phyloP scores from a whole-genome alignment of 2,329 filamentous ascomycete species.

The Penicillium sclerotigenum region DNA sequence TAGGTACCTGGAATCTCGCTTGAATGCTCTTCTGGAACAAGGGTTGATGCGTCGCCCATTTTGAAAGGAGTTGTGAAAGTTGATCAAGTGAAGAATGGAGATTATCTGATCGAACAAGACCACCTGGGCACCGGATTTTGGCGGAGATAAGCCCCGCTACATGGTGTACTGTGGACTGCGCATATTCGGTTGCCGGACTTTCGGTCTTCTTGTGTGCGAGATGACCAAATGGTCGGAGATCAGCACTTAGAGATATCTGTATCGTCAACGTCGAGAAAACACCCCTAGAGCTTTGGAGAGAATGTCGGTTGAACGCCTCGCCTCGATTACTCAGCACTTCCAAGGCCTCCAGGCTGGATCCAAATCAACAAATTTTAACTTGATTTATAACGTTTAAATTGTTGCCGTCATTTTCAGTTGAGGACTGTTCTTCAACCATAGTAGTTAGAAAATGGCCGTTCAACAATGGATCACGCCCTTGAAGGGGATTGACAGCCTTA shows the following conservation, averaged over 20 bases:
- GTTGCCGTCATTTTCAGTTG: not conserved
- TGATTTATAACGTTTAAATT: not conserved
- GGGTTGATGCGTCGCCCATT: conserved; percentile 5
- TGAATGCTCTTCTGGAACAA: not conserved
- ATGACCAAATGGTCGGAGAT: not conserved
- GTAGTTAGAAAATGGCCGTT: conserved; percentile 19
- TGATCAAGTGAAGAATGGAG: conserved; percentile 1
- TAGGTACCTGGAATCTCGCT: conserved; percentile 10
- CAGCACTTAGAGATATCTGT: too few species aligned
- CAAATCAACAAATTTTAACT: conserved; percentile 2
- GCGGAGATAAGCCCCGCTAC: conserved; percentile 13
- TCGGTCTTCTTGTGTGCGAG: not conserved
- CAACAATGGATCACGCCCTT: conserved; percentile 55
- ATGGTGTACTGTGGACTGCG: not conserved
- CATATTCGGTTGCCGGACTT: not conserved
- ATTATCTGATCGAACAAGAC: not conserved
- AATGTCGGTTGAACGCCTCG: not conserved
- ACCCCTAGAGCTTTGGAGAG: not conserved
- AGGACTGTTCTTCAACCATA: not conserved
- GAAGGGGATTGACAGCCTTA: conserved; percentile 56
- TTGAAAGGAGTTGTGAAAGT: not conserved
- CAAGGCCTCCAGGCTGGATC: not conserved
- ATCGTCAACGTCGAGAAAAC: not conserved
- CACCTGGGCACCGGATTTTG: conserved; percentile 20
- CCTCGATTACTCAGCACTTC: conserved; percentile 3